Evolutionary conservation across 2,329 filamentous ascomycete genomes (phyloP).

Genomic region (Fusarium buharicum): DNA sequence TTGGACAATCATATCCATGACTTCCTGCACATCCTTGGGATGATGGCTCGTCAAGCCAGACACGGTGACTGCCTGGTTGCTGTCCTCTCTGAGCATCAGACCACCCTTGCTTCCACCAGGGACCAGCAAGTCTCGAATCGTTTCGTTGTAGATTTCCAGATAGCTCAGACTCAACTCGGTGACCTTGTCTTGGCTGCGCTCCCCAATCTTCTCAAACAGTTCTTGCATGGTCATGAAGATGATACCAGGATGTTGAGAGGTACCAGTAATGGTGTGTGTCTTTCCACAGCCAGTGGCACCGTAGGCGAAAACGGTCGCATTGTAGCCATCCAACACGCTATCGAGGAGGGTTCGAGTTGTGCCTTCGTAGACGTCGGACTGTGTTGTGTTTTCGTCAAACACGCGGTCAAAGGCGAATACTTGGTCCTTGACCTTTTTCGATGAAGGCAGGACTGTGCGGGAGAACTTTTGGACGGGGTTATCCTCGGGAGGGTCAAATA

Average conservation of each 20-base stretch:
- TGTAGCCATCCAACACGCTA: slow-evolving; percentile 96
- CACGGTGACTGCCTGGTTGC: slow-evolving; percentile 91
- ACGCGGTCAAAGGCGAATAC: slow-evolving; percentile 97
- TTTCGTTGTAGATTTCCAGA: slow-evolving; percentile 99
- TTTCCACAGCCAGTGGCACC: slow-evolving; percentile 98
- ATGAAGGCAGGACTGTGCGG: slow-evolving; percentile 79
- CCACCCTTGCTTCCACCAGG: slow-evolving; percentile 83
- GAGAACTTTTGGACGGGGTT: slow-evolving; percentile 90
- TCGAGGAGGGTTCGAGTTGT: slow-evolving; percentile 92
- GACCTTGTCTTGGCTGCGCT: slow-evolving; percentile 83
- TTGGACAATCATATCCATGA: slow-evolving; percentile 98
- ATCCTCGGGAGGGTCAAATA: slow-evolving; percentile 97
- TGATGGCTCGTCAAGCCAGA: slow-evolving; percentile 90
- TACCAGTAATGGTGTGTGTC: slow-evolving; percentile 96
- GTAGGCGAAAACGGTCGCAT: slow-evolving; percentile 98
- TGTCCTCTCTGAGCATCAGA: slow-evolving; percentile 93
- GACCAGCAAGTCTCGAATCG: slow-evolving; percentile 93
- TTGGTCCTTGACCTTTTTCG: slow-evolving; percentile 96
- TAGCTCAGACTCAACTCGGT: slow-evolving; percentile 95
- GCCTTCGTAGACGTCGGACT: slow-evolving; percentile 93
- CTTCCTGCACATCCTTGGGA: slow-evolving; percentile 90
- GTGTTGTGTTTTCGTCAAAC: slow-evolving; percentile 93
- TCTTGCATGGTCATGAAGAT: slow-evolving; percentile 99
- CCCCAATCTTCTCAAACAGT: slow-evolving; percentile 94
- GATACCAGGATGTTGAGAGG: slow-evolving; percentile 90